A percentile compares a stretch with the other conserved stretches of the same genome.
phyloP scores from a whole-genome alignment of 225 moss, liverwort and hornwort genomes.

The Polytrichum commune region DNA sequence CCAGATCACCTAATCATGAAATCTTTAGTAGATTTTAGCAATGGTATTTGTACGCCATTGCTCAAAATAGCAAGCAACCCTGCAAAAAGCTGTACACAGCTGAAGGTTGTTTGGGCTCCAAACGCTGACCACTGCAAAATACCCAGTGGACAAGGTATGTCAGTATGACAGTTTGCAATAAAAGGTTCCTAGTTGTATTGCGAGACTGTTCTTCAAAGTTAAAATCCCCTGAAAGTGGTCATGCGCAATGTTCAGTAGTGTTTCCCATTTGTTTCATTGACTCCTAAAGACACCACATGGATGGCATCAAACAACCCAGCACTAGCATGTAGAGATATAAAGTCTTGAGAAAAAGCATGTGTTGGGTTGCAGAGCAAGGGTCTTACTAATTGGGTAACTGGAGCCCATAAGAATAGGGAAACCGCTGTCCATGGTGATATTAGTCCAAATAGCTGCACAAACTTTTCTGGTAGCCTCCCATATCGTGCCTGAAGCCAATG shows the following conservation, averaged over 20 bases:
- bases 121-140: slow-evolving; percentile 27
- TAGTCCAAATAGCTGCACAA: slow-evolving; percentile 15
- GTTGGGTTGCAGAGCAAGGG: not conserved
- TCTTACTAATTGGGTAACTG: slow-evolving; percentile 33
- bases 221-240: too few species aligned
- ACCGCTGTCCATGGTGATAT: slow-evolving; percentile 22
- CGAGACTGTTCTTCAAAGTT: too few species aligned
- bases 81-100: slow-evolving; percentile 13
- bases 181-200: too few species aligned
- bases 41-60: slow-evolving; percentile 8
- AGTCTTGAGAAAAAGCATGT: not conserved
- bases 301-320: too few species aligned
- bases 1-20: too few species aligned
- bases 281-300: too few species aligned
- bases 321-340: too few species aligned
- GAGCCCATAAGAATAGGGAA: slow-evolving; percentile 37
- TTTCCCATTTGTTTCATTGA: too few species aligned
- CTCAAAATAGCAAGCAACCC: slow-evolving; percentile 27
- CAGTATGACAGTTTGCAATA: too few species aligned
- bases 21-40: not conserved
- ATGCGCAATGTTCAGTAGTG: too few species aligned
- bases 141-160: too few species aligned
- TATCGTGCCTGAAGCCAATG: slow-evolving; percentile 27
- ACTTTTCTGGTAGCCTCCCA: slow-evolving; percentile 21
- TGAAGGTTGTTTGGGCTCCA: slow-evolving; percentile 15